These are phyloP conservation scores for Sanghuangporus baumii DNA, from an alignment of 1,284 basidiomycete species.

Conservation along the genomic window DNA sequence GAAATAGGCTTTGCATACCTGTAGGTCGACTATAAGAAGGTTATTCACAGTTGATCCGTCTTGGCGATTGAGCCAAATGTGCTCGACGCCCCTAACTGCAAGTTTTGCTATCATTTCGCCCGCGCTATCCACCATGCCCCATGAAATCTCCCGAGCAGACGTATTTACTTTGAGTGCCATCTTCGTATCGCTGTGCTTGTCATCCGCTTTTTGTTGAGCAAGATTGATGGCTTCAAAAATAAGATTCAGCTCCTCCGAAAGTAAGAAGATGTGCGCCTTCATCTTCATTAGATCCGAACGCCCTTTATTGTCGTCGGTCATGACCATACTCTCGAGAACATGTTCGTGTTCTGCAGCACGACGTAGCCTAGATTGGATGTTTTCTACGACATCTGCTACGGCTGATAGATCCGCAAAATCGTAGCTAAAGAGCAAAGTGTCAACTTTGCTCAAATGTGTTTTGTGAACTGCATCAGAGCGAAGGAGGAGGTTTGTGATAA, in stretches of 20 bases:
- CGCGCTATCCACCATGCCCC: slow-evolving; percentile 85
- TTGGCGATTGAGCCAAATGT: slow-evolving; percentile 82
- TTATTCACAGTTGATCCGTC: slow-evolving; percentile 87
- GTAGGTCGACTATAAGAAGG: slow-evolving; percentile 70
- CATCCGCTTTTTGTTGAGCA: slow-evolving; percentile 72
- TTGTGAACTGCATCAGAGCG: slow-evolving; percentile 87
- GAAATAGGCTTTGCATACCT: slow-evolving; percentile 13
- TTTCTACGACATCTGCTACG: slow-evolving; percentile 64
- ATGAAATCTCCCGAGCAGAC: slow-evolving; percentile 84
- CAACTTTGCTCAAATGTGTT: slow-evolving; percentile 68
- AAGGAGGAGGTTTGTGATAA: slow-evolving; percentile 83
- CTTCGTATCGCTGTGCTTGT: slow-evolving; percentile 62
- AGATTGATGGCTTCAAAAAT: slow-evolving; percentile 88
- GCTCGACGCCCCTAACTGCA: slow-evolving; percentile 75
- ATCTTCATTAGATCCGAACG: slow-evolving; percentile 61
- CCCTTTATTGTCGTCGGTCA: slow-evolving; percentile 39
- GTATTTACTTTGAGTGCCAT: slow-evolving; percentile 81
- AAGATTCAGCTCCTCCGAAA: slow-evolving; percentile 79
- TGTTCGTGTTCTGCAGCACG: slow-evolving; percentile 59
- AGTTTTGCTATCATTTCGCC: slow-evolving; percentile 82
- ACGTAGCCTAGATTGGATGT: slow-evolving; percentile 74
- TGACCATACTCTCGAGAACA: slow-evolving; percentile 38
- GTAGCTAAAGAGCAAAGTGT: slow-evolving; percentile 85
- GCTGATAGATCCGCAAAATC: slow-evolving; percentile 81
- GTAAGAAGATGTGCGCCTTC: slow-evolving; percentile 69